phyloP scores from a whole-genome alignment of 305 asterid species.

The Fraxinus angustifolia region DNA sequence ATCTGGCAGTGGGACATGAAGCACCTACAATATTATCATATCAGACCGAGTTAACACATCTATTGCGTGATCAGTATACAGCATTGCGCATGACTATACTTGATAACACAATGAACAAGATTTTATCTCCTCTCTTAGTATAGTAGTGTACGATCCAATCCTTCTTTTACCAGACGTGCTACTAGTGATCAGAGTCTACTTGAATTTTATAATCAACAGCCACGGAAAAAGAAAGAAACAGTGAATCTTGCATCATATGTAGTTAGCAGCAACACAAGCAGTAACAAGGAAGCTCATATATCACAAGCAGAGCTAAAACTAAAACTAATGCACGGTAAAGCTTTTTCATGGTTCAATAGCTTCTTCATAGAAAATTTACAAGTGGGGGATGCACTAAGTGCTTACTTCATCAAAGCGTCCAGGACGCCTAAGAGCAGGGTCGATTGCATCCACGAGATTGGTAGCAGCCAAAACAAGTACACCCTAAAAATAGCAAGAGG shows the following conservation, averaged over 20 bases:
- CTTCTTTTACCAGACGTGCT: neutral
- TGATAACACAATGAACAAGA: neutral
- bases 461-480: constrained; percentile 97
- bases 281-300: neutral
- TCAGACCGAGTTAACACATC: neutral
- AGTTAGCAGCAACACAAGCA: neutral
- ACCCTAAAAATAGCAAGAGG: constrained; percentile 45
- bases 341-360: neutral
- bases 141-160: neutral
- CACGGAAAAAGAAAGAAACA: neutral
- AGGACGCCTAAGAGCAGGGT: constrained; percentile 88
- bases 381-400: neutral
- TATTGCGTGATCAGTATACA: neutral
- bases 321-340: neutral
- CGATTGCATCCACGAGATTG: constrained; percentile 89
- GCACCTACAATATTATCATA: constrained; percentile 45
- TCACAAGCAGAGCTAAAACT: neutral
- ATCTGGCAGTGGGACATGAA: constrained; percentile 93
- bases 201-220: neutral
- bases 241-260: neutral
- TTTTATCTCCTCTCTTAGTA: neutral
- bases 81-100: neutral
- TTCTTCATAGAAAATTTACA: neutral
- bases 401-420: constrained; percentile 93
- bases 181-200: neutral